Evolutionary conservation across 108 stramenopile genomes (phyloP), one percentile per base, ranked within the genome.

Genomic region (Cyclotella cryptica): DNA sequence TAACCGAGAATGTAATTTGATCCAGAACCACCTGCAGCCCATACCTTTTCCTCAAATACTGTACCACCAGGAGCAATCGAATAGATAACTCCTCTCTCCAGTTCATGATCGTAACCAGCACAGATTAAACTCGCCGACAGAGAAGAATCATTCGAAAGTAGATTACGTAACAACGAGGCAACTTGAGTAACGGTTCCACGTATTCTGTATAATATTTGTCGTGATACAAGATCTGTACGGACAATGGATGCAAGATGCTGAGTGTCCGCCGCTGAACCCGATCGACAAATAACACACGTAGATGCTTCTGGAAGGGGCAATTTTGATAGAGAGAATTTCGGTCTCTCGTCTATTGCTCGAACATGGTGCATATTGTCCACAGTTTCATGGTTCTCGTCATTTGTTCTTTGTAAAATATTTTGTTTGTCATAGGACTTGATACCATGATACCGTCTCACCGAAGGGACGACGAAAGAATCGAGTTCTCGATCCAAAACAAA

Each of bases 221-320:
- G 79, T 58, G 80, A 69, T 40, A 59, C 81, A 58, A 92, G 79
- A 26, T 88, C 79, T 19, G 71, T 53, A 40, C 76, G 69, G 6
- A 88, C 75, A 12, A 75, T 45, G 17, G 77, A 66, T 9, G 89
- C 84, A 45, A 96, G 72, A 59, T 69, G 74, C 72, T 96, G 94
- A 1, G 94, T 96, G 79, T 96, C 92, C 29, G 94, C 92, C 10
- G 94, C 92, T 79, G 90, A 92, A 10, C 94, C 94, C 10, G 91
- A 92, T 46, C 94, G 88, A 55, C 89, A 89, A 27, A 96, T 71
- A 40, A 90, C 85, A 77, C 88, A 91, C n/a, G 88, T 86, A 2
- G 83, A 84, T 65, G 82, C 77, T 19, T 83, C 82, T 62, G 59
- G 27, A 24, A 47, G 21, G 26, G 43, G 71, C 35, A 30, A 77